Evolutionary conservation across 257 asterid species (phyloP).

Genomic region (Linderniella brevidens): DNA sequence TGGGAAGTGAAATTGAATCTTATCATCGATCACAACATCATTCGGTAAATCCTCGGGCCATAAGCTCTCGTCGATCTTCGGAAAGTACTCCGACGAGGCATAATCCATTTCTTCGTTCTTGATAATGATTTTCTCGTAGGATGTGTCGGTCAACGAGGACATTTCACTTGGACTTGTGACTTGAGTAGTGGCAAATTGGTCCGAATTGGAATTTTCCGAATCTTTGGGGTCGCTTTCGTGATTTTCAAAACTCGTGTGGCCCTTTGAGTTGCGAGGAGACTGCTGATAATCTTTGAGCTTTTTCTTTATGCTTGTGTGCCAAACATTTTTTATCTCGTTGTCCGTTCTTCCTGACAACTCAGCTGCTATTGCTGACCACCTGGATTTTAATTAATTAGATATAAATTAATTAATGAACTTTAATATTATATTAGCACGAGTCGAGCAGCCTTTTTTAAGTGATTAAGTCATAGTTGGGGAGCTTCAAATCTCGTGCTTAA

Average conservation of each 20-base stretch:
- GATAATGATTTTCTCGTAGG: conserved; percentile 4
- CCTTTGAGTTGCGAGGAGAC: conserved; percentile 25
- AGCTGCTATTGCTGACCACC: conserved; percentile 90
- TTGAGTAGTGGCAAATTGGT: conserved; percentile 12
- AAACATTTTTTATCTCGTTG: conserved; percentile 79
- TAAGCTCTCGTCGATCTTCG: conserved; percentile 47
- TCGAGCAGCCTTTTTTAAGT: too few species aligned
- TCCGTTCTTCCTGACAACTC: conserved; percentile 77
- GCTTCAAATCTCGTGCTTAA: conserved; percentile 25
- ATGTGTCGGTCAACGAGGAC: conserved; percentile 33
- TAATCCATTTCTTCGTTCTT: conserved; percentile 32
- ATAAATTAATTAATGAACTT: background rate
- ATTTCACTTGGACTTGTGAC: conserved; percentile 38
- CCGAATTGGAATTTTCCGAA: conserved; percentile 4
- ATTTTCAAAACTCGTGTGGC: conserved; percentile 2
- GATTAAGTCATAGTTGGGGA: conserved; percentile 2
- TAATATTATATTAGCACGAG: too few species aligned
- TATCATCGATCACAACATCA: conserved; percentile 4
- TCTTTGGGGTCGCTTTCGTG: conserved; percentile 12
- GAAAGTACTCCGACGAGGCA: conserved; percentile 22
- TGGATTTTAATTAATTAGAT: conserved; percentile 12
- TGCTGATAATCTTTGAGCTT: conserved; percentile 16
- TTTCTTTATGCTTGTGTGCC: conserved; percentile 85
- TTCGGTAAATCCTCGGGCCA: conserved; percentile 37
- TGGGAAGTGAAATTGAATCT: conserved; percentile 14